A percentile compares a stretch with the other conserved stretches of the same genome.
phyloP scores from a whole-genome alignment of 2,329 filamentous ascomycete genomes.

The Myotisia sp. region DNA sequence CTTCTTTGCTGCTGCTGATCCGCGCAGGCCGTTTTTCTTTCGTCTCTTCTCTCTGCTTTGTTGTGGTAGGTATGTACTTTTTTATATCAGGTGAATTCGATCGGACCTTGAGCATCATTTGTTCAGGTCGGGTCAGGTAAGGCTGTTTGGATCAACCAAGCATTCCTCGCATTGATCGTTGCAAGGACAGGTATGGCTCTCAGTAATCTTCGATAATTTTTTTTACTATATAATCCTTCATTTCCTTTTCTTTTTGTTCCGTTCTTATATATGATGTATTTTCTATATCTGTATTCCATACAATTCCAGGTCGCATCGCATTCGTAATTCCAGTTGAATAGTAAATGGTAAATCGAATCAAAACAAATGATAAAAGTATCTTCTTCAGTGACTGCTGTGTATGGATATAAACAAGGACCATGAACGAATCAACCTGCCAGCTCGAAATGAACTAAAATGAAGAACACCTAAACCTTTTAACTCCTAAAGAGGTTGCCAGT shows the following conservation, averaged over 20 bases:
- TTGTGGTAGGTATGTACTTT: constrained; percentile 32
- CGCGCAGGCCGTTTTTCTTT: constrained; percentile 17
- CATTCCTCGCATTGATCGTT: constrained; percentile 13
- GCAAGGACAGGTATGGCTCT: constrained; percentile 3
- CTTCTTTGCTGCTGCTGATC: no score
- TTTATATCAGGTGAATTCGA: constrained; percentile 10
- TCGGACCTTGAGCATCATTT: background rate
- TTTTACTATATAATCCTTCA: no score
- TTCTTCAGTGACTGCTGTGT: no score
- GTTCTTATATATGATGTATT: background rate
- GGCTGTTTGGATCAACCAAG: constrained; percentile 17
- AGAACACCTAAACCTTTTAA: no score
- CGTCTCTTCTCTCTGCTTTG: constrained; percentile 19
- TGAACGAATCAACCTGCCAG: no score
- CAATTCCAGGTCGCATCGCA: background rate
- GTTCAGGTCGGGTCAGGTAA: constrained; percentile 33
- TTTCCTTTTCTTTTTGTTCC: no score
- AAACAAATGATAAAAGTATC: no score
- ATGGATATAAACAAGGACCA: no score
- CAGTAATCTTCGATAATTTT: no score
- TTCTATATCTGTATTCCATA: constrained; percentile 2
- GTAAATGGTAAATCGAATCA: no score
- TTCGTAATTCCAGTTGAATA: background rate
- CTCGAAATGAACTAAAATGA: no score
- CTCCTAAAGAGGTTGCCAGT: no score